Conservation (phyloP, 1,284 basidiomycete genomes). For the Neonothopanus nambi region DNA sequence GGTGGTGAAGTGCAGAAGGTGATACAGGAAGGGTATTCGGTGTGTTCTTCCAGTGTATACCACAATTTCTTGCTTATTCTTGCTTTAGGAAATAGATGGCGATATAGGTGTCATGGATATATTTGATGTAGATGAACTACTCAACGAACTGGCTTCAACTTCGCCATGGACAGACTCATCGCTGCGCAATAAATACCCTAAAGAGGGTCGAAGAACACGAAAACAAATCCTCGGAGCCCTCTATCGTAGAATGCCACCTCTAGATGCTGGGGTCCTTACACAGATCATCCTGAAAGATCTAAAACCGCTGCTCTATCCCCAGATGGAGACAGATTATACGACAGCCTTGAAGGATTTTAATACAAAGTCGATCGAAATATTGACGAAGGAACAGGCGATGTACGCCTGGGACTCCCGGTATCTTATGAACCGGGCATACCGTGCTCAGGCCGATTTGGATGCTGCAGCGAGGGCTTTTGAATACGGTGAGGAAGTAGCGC, state of each 20-base stretch:
- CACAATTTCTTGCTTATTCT: neutral
- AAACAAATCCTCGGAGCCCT: conserved; percentile 51
- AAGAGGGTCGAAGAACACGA: conserved; percentile 29
- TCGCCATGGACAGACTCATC: conserved; percentile 60
- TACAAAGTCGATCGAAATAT: conserved; percentile 49
- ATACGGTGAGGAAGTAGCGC: conserved; percentile 21
- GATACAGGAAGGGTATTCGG: conserved; percentile 36
- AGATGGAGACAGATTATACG: conserved; percentile 51
- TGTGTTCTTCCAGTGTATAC: conserved; percentile 18
- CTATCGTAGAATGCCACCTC: conserved; percentile 55
- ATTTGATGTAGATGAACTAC: conserved; percentile 57
- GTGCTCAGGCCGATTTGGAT: conserved; percentile 56
- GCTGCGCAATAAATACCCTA: conserved; percentile 32
- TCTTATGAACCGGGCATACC: conserved; percentile 56
- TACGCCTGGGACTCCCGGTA: conserved; percentile 64
- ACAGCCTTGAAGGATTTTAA: conserved; percentile 55
- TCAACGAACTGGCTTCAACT: conserved; percentile 72
- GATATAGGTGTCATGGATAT: conserved; percentile 39
- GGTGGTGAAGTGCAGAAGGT: conserved; percentile 61
- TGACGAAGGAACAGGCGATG: conserved; percentile 70
- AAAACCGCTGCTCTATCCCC: conserved; percentile 72
- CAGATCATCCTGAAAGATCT: conserved; percentile 87
- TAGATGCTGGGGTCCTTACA: conserved; percentile 64
- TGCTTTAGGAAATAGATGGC: conserved; percentile 21
- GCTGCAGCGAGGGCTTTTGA: conserved; percentile 58